Conservation (phyloP, 331 rosid species). For the Rosa hybrid region DNA sequence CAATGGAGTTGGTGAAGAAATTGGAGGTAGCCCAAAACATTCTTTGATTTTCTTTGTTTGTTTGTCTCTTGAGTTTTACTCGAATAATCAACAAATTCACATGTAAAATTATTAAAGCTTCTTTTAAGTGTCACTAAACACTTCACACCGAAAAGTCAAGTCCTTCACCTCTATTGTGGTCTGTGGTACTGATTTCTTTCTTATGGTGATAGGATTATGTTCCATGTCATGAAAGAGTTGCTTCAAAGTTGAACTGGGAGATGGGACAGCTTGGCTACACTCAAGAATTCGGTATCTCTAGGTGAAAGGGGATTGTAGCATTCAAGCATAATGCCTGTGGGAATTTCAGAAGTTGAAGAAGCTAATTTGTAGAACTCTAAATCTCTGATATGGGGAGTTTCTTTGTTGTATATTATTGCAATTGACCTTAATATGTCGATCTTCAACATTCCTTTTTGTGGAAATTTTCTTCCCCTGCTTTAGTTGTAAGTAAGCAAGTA, state of each 20-base stretch:
- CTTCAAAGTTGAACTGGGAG: constrained; percentile 86
- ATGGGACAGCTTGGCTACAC: constrained; percentile 73
- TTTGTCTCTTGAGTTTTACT: neutral
- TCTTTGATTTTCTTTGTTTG: neutral
- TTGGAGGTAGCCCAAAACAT: constrained; percentile 63
- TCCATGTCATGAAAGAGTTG: constrained; percentile 92
- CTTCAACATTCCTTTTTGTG: constrained; percentile 40
- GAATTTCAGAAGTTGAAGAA: constrained; percentile 60
- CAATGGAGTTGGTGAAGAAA: constrained; percentile 87
- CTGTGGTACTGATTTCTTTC: constrained; percentile 8
- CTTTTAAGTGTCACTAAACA: neutral
- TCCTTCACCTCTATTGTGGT: neutral
- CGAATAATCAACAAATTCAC: neutral
- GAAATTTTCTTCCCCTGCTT: constrained; percentile 41
- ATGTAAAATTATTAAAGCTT: neutral
- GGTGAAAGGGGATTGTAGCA: constrained; percentile 50
- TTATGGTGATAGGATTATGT: constrained; percentile 62
- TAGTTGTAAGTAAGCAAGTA: constrained; percentile 48
- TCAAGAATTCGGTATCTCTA: constrained; percentile 75
- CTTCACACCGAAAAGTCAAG: neutral
- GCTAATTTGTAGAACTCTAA: constrained; percentile 47
- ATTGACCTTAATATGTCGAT: constrained; percentile 61
- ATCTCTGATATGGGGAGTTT: constrained; percentile 31
- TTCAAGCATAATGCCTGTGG: constrained; percentile 33
- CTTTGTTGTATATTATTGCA: constrained; percentile 62